Evolutionary conservation across 1,139 yeast species (phyloP).

Genomic region (Geotrichum bryndzae): DNA sequence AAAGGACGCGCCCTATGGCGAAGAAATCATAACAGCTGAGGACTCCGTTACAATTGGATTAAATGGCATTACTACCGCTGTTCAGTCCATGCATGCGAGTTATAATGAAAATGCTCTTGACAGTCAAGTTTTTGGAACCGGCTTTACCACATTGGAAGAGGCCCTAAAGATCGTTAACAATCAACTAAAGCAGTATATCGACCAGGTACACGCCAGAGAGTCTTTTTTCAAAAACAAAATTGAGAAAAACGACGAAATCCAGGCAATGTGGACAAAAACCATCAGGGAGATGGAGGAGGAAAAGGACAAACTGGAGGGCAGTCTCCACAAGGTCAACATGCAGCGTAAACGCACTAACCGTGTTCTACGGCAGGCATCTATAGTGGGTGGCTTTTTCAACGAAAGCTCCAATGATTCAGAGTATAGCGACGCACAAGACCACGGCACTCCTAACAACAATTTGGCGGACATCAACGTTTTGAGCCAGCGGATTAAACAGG

Average conservation of each 20-base stretch:
- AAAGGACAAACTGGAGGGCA: slow-evolving; percentile 67
- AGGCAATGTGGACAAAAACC: slow-evolving; percentile 85
- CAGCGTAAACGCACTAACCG: slow-evolving; percentile 51
- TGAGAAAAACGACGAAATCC: slow-evolving; percentile 73
- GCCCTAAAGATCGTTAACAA: neutral
- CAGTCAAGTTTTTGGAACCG: neutral
- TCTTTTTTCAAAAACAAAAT: slow-evolving; percentile 43
- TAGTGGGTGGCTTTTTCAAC: neutral
- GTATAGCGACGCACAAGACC: neutral
- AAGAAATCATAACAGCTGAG: slow-evolving; percentile 21
- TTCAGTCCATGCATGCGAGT: neutral
- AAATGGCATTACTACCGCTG: neutral
- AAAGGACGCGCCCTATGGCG: slow-evolving; percentile 18
- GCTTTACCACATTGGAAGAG: slow-evolving; percentile 17
- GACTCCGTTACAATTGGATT: slow-evolving; percentile 28
- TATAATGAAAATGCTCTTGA: neutral
- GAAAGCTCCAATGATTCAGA: slow-evolving; percentile 37
- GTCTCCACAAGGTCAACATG: slow-evolving; percentile 57
- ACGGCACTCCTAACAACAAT: neutral
- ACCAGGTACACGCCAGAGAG: slow-evolving; percentile 34
- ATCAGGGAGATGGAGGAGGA: slow-evolving; percentile 80
- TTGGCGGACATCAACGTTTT: neutral
- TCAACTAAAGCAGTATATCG: neutral
- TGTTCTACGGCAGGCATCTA: too few relatives aligned
- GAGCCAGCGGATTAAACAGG: neutral